Evolutionary conservation across 192 early-diverging fungal species (phyloP).

Genomic region (Jimgerdemannia lactiflua): DNA sequence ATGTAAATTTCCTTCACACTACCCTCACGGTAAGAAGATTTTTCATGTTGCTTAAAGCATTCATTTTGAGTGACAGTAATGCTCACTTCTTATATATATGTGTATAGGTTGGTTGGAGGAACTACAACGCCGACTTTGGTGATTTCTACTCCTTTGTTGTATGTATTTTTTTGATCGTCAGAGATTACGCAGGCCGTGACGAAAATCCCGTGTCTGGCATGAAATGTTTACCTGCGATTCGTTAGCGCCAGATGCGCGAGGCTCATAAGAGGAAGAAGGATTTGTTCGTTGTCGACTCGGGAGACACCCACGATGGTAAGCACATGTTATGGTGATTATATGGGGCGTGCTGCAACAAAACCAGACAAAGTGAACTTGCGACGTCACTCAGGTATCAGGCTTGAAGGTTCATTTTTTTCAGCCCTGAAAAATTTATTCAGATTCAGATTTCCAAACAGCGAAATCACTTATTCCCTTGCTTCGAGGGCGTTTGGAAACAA

Average conservation of each 20-base stretch:
- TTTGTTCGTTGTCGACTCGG: slow-evolving; percentile 52
- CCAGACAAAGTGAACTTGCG: too few relatives aligned
- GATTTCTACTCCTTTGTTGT: slow-evolving; percentile 53
- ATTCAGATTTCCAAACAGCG: too few relatives aligned
- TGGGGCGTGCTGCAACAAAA: too few relatives aligned
- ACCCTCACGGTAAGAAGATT: slow-evolving; percentile 23
- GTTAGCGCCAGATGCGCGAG: slow-evolving; percentile 42
- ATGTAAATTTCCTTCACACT: slow-evolving; percentile 47
- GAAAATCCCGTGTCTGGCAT: neutral
- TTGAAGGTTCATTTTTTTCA: neutral
- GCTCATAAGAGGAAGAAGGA: slow-evolving; percentile 40
- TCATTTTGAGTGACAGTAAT: too few relatives aligned
- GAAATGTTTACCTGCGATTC: neutral
- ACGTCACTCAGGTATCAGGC: slow-evolving; percentile 1
- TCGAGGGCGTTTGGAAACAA: too few relatives aligned
- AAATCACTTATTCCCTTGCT: too few relatives aligned
- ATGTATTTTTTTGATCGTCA: neutral
- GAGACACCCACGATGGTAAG: slow-evolving; percentile 43
- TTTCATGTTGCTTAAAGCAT: too few relatives aligned
- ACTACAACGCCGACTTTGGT: slow-evolving; percentile 48
- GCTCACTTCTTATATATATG: too few relatives aligned
- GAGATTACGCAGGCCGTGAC: neutral
- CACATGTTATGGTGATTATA: neutral
- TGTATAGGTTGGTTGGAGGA: slow-evolving; percentile 22
- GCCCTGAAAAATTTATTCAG: too few relatives aligned